Evolutionary conservation across 805 yeast genomes (phyloP).

Genomic region (Candida piceae): DNA sequence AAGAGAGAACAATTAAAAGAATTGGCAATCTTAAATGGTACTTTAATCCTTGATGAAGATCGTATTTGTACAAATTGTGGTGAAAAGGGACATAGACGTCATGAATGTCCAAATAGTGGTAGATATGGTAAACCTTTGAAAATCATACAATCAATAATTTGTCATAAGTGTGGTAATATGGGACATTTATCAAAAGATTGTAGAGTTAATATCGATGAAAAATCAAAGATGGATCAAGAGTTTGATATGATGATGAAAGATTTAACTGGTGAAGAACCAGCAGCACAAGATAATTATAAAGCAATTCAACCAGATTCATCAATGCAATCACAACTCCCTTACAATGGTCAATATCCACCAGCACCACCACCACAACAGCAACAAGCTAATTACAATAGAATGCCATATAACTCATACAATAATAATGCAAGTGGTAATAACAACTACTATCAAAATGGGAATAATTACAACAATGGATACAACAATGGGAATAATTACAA

Average conservation of each 20-base stretch:
- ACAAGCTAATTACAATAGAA: background rate
- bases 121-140: conserved; percentile 15
- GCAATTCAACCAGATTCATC: too few species aligned
- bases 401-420: too few species aligned
- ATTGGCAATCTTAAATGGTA: conserved; percentile 91
- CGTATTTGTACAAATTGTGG: conserved; percentile 64
- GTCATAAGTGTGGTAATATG: conserved; percentile 70
- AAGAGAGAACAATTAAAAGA: conserved; percentile 89
- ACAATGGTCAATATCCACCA: too few species aligned
- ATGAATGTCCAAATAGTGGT: conserved; percentile 56
- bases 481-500: background rate
- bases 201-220: conserved; percentile 33
- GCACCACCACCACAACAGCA: background rate
- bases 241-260: conserved; percentile 48
- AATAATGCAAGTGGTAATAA: background rate
- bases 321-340: too few species aligned
- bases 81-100: conserved; percentile 56
- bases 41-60: conserved; percentile 67
- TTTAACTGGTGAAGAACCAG: conserved; percentile 30
- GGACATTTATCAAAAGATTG: conserved; percentile 94
- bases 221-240: conserved; percentile 38
- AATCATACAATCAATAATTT: conserved; percentile 53
- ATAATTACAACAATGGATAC: background rate
- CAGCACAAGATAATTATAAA: background rate
- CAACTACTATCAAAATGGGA: background rate